Evolutionary conservation across 2,329 filamentous ascomycete genomes (phyloP).

Genomic region (Ascochyta koolunga): DNA sequence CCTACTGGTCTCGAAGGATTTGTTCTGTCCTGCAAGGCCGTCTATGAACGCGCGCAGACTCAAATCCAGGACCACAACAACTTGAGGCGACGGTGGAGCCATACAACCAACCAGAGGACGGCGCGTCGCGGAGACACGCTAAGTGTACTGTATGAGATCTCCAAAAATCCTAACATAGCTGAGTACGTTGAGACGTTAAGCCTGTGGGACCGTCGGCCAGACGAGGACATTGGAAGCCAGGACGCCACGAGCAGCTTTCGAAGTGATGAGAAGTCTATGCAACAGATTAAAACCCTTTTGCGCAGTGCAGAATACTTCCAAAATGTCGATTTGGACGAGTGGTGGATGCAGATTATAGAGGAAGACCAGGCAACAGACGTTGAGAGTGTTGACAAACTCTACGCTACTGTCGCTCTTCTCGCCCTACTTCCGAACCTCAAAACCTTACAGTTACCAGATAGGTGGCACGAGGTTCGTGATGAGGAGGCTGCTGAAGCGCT

Average conservation of each 20-base stretch:
- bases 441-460: constrained; percentile 33
- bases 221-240: constrained; percentile 6
- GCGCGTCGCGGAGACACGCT: constrained; percentile 29
- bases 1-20: constrained; percentile 39
- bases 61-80: constrained; percentile 39
- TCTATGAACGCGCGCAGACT: constrained; percentile 31
- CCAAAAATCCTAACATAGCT: constrained; percentile 33
- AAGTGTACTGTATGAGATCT: constrained; percentile 33
- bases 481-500: constrained; percentile 25
- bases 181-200: constrained; percentile 38
- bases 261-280: constrained; percentile 25
- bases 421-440: constrained; percentile 39
- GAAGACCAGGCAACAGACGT: constrained; percentile 23
- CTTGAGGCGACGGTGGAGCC: constrained; percentile 32
- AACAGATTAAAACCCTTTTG: constrained; percentile 28
- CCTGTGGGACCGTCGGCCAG: constrained; percentile 32
- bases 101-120: constrained; percentile 23
- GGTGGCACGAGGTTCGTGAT: constrained; percentile 34
- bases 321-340: constrained; percentile 26
- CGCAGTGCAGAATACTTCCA: constrained; percentile 21
- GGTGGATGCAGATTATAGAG: constrained; percentile 37
- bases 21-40: constrained; percentile 38
- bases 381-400: constrained; percentile 23
- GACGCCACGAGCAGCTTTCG: constrained; percentile 22
- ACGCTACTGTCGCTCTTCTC: constrained; percentile 34